A percentile compares a stretch with the other conserved stretches of the same genome.
Conservation (phyloP, 306 rosid species). For the Luffa acutangula region DNA sequence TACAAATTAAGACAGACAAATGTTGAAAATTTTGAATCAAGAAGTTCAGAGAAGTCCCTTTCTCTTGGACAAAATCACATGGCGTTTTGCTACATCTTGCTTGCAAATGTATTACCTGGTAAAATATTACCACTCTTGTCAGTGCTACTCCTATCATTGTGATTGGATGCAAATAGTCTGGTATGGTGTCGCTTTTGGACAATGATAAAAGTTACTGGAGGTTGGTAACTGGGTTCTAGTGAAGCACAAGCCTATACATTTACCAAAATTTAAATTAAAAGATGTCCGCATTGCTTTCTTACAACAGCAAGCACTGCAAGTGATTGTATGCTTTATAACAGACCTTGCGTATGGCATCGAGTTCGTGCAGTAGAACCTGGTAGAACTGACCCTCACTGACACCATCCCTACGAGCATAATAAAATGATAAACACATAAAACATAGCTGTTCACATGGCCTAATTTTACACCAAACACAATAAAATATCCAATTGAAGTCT, state of each 20-base stretch:
- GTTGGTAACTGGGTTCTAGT: constrained; percentile 66
- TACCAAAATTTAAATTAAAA: neutral
- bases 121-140: constrained; percentile 69
- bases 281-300: neutral
- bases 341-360: constrained; percentile 70
- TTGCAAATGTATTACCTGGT: constrained; percentile 35
- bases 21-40: neutral
- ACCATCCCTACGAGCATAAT: constrained; percentile 39
- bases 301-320: neutral
- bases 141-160: constrained; percentile 36
- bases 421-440: neutral
- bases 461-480: neutral
- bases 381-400: constrained; percentile 73
- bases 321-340: neutral
- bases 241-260: constrained; percentile 63
- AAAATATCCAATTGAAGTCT: neutral
- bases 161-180: constrained; percentile 51
- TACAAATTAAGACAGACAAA: constrained; percentile 13
- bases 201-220: constrained; percentile 75
- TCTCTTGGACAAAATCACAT: neutral
- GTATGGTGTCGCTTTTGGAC: constrained; percentile 81
- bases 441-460: neutral
- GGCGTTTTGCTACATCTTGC: neutral
- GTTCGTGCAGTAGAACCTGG: constrained; percentile 65
- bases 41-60: neutral